A percentile compares a stretch with the other conserved stretches of the same genome.
phyloP scores from a whole-genome alignment of 1,284 basidiomycete genomes.

The Golubevia pallescens region DNA sequence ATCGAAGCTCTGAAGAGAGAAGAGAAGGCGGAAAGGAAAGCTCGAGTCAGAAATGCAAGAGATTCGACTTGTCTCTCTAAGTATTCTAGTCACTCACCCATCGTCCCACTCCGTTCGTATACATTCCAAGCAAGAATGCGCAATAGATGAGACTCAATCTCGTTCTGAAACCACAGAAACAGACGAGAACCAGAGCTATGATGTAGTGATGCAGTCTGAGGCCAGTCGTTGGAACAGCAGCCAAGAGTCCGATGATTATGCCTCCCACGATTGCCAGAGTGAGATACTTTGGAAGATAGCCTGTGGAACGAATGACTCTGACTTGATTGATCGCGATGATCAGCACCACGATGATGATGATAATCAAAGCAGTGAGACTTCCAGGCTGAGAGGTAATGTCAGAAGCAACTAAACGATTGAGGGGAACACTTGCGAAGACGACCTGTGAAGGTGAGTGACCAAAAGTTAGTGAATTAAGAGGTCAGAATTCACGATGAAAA shows the following conservation, averaged over 20 bases:
- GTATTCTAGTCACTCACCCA: slow-evolving; percentile 23
- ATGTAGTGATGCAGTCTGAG: slow-evolving; percentile 69
- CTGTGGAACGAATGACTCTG: slow-evolving; percentile 81
- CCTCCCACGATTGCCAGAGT: slow-evolving; percentile 69
- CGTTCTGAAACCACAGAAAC: slow-evolving; percentile 81
- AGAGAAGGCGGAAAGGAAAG: background rate
- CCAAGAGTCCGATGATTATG: slow-evolving; percentile 73
- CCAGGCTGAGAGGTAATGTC: slow-evolving; percentile 76
- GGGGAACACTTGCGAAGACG: slow-evolving; percentile 50
- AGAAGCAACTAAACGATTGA: slow-evolving; percentile 71
- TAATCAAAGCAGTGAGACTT: slow-evolving; percentile 74
- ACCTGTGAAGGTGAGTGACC: slow-evolving; percentile 8
- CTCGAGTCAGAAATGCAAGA: background rate
- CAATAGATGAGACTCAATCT: slow-evolving; percentile 78
- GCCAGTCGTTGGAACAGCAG: slow-evolving; percentile 71
- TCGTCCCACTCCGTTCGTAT: slow-evolving; percentile 66
- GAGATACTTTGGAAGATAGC: slow-evolving; percentile 77
- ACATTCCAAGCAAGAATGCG: slow-evolving; percentile 81
- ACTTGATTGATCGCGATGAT: slow-evolving; percentile 72
- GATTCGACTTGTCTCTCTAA: background rate
- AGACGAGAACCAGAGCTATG: slow-evolving; percentile 76
- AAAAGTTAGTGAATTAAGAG: background rate
- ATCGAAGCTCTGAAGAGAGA: slow-evolving; percentile 77
- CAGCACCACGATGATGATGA: slow-evolving; percentile 73
- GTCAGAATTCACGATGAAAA: background rate